Percentiles rank a stretch among this genome's conserved stretches.
Evolutionary conservation across 371 early-diverging fungal genomes (phyloP).

Genomic region (Lichtheimia corymbifera): DNA sequence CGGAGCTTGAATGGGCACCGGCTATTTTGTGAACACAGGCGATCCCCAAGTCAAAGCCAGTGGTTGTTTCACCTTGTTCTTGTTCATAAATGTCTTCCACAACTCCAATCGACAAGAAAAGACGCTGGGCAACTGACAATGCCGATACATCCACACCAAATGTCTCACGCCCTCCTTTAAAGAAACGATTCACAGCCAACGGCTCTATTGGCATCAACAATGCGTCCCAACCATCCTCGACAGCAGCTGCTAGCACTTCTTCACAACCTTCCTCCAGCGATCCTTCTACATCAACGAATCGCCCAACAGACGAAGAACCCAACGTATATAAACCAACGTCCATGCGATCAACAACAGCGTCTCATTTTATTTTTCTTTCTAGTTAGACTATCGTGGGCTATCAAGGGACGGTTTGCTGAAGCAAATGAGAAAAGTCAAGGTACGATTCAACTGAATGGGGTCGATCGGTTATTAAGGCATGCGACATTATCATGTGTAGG

Average conservation of each 20-base stretch:
- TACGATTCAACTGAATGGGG: neutral
- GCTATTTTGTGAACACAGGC: too few species aligned
- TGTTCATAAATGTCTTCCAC: constrained; percentile 10
- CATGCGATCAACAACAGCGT: neutral
- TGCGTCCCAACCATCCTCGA: neutral
- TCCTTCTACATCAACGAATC: neutral
- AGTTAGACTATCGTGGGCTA: neutral
- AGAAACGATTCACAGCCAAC: constrained; percentile 26
- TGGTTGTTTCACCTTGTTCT: neutral
- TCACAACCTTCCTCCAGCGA: neutral
- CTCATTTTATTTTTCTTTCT: too few species aligned
- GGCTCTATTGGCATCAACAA: constrained; percentile 2
- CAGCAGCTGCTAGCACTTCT: neutral
- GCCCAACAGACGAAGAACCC: constrained; percentile 4
- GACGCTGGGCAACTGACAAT: constrained; percentile 13
- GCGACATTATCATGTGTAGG: neutral
- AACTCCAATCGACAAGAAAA: constrained; percentile 16
- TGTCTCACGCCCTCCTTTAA: constrained; percentile 22
- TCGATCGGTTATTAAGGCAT: neutral
- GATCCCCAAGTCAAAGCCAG: too few species aligned
- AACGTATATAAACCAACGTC: constrained; percentile 4
- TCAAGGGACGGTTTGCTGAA: constrained; percentile 17
- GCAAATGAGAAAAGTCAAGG: constrained; percentile 19
- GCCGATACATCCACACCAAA: constrained; percentile 4
- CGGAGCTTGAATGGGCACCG: too few species aligned